Evolutionary conservation across 2,329 filamentous ascomycete species (phyloP).

Genomic region (Rutstroemia sydowiana): DNA sequence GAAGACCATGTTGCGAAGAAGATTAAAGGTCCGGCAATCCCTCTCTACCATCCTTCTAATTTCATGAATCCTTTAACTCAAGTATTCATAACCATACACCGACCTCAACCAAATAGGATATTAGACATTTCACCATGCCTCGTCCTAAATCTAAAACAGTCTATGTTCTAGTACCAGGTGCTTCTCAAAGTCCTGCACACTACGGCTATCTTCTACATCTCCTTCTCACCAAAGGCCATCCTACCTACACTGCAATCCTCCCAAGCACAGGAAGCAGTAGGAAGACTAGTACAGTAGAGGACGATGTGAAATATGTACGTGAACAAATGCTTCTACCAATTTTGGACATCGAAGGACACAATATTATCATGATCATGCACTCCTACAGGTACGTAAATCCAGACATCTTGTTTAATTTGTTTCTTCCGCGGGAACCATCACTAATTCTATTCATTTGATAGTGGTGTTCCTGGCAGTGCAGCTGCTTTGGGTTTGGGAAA

Average conservation of each 20-base stretch:
- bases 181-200: not conserved
- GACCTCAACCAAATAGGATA: too few relatives aligned
- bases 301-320: not conserved
- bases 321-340: not conserved
- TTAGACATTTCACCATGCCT: not conserved
- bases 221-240: not conserved
- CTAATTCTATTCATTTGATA: not conserved
- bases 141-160: not conserved
- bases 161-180: not conserved
- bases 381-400: not conserved
- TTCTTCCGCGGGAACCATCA: too few relatives aligned
- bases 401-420: not conserved
- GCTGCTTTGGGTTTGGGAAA: not conserved
- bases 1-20: too few relatives aligned
- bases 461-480: not conserved
- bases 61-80: not conserved
- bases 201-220: not conserved
- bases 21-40: too few relatives aligned
- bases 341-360: not conserved
- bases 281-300: not conserved
- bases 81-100: not conserved
- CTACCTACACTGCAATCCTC: not conserved
- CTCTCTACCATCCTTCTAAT: too few relatives aligned
- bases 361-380: not conserved
- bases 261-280: not conserved